Evolutionary conservation across 129 eudicot genomes (phyloP), one percentile per base, ranked within the genome.

Genomic region (Gnaphalium uliginosum): DNA sequence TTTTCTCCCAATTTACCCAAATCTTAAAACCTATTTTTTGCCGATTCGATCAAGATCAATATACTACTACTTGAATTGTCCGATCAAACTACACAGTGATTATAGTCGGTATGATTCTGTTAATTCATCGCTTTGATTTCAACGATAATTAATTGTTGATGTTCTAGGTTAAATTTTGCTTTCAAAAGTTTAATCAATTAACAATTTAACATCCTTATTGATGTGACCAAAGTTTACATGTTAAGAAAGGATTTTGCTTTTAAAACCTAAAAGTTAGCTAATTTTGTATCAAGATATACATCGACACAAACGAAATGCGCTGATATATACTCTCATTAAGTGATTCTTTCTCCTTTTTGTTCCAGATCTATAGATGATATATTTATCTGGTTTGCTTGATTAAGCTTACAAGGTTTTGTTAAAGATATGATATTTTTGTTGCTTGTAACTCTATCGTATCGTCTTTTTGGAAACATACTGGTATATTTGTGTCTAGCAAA

Each of bases 11-110:
- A 23, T 46, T 60, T 24, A 41, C 70, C 62, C 53, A 14, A 69
- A 77, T 69, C 76, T 78, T 53, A 69, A 13, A 59, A 46, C 65
- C 15, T 39, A 39, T 48, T 22, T 13, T 69, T 25, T 21, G 0
- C 76, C 53, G 56, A 78, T 78, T 50, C 76, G 21, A 78, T 46
- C 4, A 14, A 69, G 35, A 69, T 77, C 75, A 27, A 77, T 58
- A 19, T 46, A 46, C 53, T 14, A 0, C 53, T 3, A 59, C 35
- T 75, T 3, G 2, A 29, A 27, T 75, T 51, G 27, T 58, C 43
- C 5, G 81, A 69, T 77, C 81, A 50, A 58, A 9, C 19, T 59
- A 39, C 15, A 57, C 51, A 27, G 26, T 14, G 41, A n/a, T 59
- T 32, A 8, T 56, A 33, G 60, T 41, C 8, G 75, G 81, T 77